Evolutionary conservation across 169 alveolate genomes (phyloP).

Genomic region (Cystoisospora suis): DNA sequence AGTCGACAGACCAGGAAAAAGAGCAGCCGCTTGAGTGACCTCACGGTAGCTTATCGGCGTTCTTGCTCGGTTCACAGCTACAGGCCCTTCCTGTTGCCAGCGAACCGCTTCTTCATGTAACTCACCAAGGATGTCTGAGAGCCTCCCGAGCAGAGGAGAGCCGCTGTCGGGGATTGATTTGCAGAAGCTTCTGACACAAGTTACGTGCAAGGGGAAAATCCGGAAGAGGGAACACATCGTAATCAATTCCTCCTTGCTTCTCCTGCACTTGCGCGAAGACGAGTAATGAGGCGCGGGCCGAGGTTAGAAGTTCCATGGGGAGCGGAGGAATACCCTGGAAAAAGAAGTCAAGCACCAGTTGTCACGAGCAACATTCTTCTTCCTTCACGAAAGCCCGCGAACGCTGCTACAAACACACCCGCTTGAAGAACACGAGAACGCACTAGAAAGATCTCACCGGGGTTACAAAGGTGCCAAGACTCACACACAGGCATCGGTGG

Average conservation of each 20-base stretch:
- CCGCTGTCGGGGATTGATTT: constrained; percentile 83
- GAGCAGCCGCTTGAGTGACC: no score
- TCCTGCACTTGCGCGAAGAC: constrained; percentile 69
- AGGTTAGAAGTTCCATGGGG: constrained; percentile 88
- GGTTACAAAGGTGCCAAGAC: no score
- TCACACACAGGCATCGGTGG: no score
- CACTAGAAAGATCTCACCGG: no score
- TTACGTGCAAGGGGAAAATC: constrained; percentile 89
- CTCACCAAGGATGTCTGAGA: constrained; percentile 87
- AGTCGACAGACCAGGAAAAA: no score
- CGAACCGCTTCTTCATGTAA: no score
- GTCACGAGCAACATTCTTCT: neutral
- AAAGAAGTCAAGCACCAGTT: neutral
- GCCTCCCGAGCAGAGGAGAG: constrained; percentile 84
- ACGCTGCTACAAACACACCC: neutral
- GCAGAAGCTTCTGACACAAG: constrained; percentile 83
- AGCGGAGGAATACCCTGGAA: constrained; percentile 86
- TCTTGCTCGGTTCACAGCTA: no score
- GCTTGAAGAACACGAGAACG: no score
- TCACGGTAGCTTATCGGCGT: no score
- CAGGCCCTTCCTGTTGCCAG: no score
- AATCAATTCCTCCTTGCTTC: constrained; percentile 70
- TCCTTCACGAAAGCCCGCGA: neutral
- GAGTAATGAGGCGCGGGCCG: constrained; percentile 81
- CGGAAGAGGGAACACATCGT: constrained; percentile 83